Conservation (phyloP, 169 alveolate species). For the Plasmodium fragile region DNA sequence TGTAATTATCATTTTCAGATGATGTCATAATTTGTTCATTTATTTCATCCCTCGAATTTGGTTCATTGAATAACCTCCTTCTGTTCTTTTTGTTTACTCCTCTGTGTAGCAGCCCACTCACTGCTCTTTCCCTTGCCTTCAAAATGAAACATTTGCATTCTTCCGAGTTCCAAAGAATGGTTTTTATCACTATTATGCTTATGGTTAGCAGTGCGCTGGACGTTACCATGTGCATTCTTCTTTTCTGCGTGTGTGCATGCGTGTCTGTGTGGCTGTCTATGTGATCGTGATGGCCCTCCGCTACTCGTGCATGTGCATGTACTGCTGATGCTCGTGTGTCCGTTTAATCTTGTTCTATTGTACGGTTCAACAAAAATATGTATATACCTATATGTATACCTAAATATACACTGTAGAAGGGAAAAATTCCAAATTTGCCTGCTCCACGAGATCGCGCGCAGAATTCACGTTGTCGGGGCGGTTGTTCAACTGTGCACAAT, state of each 20-base stretch:
- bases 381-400: not conserved
- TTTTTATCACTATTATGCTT: not conserved
- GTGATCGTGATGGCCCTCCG: not conserved
- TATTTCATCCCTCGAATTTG: not conserved
- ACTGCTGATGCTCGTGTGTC: not conserved
- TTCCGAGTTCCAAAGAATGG: conserved; percentile 14
- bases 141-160: conserved; percentile 10
- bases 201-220: not conserved
- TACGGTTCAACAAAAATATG: not conserved
- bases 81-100: not conserved
- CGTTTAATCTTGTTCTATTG: not conserved
- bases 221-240: conserved; percentile 7
- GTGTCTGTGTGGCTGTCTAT: not conserved
- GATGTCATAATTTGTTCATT: conserved; percentile 39
- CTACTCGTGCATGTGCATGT: not conserved
- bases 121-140: not conserved
- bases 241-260: no score
- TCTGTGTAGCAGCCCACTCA: not conserved
- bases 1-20: conserved; percentile 57
- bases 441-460: not conserved
- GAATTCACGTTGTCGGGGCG: not conserved
- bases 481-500: not conserved
- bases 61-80: not conserved
- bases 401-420: not conserved
- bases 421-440: not conserved